Percentiles rank a stretch among this genome's conserved stretches.
Evolutionary conservation across 2,329 filamentous ascomycete species (phyloP).

Genomic region (Aphanocladium album): DNA sequence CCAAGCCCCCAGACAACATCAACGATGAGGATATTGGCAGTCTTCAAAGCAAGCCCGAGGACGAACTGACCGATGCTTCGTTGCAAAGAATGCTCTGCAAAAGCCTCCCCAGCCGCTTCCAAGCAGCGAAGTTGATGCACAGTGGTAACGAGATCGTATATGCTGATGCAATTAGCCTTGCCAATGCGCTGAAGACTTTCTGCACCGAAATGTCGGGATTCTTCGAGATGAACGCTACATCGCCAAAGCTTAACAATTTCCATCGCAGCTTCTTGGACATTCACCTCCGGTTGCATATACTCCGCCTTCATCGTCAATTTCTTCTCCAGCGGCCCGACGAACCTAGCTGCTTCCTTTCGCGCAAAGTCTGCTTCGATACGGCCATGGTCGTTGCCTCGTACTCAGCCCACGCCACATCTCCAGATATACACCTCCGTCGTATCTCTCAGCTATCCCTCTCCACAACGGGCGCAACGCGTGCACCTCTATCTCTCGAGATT

Average conservation of each 20-base stretch:
- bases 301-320: conserved; percentile 7
- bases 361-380: neutral
- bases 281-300: neutral
- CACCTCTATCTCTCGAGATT: conserved; percentile 4
- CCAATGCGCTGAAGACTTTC: neutral
- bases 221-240: neutral
- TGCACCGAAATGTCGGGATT: neutral
- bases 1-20: neutral
- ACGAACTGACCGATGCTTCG: neutral
- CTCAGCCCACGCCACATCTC: neutral
- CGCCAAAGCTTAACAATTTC: neutral
- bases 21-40: neutral
- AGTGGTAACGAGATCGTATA: neutral
- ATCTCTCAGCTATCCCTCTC: neutral
- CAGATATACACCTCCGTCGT: neutral
- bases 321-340: neutral
- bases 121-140: neutral
- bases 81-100: neutral
- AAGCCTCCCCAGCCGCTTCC: neutral
- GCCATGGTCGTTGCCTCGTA: conserved; percentile 4
- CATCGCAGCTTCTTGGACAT: conserved; percentile 6
- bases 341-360: neutral
- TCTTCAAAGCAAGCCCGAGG: neutral
- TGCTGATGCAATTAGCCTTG: neutral
- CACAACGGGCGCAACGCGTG: neutral